phyloP scores from a whole-genome alignment of 73 alveolate genomes.

The Durusdinium trenchii region DNA sequence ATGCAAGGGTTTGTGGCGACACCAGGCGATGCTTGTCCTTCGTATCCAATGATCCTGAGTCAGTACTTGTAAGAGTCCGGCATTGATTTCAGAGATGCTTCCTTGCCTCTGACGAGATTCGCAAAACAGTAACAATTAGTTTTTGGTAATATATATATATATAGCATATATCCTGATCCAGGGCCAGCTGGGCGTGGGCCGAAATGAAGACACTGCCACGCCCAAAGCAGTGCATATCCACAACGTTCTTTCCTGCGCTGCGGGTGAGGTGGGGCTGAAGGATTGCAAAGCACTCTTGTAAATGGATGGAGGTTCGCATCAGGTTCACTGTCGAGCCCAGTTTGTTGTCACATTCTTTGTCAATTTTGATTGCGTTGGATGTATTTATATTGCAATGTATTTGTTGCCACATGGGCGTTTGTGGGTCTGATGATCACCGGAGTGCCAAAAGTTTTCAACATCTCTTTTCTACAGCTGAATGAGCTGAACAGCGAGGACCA shows the following conservation, averaged over 20 bases:
- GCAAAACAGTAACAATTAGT: neutral
- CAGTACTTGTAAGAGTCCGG: neutral
- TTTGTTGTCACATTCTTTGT: neutral
- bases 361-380: neutral
- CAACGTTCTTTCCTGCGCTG: conserved; percentile 39
- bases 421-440: too few relatives aligned
- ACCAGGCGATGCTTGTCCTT: too few relatives aligned
- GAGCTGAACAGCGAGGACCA: conserved; percentile 24
- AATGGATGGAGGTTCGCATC: too few relatives aligned
- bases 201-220: conserved; percentile 60
- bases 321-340: too few relatives aligned
- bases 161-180: neutral
- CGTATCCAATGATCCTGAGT: too few relatives aligned
- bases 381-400: neutral
- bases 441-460: neutral
- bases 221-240: conserved; percentile 56
- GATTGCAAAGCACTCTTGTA: too few relatives aligned
- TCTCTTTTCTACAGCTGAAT: neutral
- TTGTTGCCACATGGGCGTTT: neutral
- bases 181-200: conserved; percentile 86
- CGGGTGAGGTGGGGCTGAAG: conserved; percentile 41
- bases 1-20: too few relatives aligned
- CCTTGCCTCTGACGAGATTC: neutral
- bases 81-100: neutral
- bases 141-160: neutral